Percentiles rank a stretch among this genome's conserved stretches.
Evolutionary conservation across 2,329 filamentous ascomycete genomes (phyloP).

Genomic region (Colletotrichum costaricense): DNA sequence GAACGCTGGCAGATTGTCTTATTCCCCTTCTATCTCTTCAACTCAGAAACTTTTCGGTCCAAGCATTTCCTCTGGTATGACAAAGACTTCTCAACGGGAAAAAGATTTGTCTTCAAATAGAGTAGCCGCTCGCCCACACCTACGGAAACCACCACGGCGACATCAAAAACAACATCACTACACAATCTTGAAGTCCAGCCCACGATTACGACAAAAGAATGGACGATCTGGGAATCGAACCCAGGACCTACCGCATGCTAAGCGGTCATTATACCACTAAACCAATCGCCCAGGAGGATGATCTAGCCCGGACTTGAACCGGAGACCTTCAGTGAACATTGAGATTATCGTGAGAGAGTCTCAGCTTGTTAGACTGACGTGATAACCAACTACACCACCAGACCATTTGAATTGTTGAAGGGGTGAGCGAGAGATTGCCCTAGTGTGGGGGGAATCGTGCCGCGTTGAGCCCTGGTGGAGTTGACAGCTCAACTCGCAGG

Average conservation of each 20-base stretch:
- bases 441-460: not conserved
- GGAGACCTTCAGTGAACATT: slow-evolving; percentile 33
- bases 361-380: slow-evolving; percentile 56
- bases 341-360: not conserved
- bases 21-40: too few relatives aligned
- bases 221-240: slow-evolving; percentile 36
- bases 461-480: not conserved
- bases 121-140: too few relatives aligned
- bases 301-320: slow-evolving; percentile 36
- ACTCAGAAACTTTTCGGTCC: too few relatives aligned
- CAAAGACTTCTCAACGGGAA: too few relatives aligned
- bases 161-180: too few relatives aligned
- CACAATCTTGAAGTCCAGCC: not conserved
- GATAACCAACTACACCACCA: slow-evolving; percentile 57
- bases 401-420: not conserved
- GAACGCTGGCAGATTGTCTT: too few relatives aligned
- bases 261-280: slow-evolving; percentile 36
- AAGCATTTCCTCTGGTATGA: too few relatives aligned
- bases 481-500: not conserved
- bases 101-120: too few relatives aligned
- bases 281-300: slow-evolving; percentile 22
- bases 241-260: slow-evolving; percentile 35
- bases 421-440: not conserved
- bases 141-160: too few relatives aligned
- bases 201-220: not conserved